phyloP scores from a whole-genome alignment of 768 basidiomycete genomes.

The Hysterangium stoloniferum region DNA sequence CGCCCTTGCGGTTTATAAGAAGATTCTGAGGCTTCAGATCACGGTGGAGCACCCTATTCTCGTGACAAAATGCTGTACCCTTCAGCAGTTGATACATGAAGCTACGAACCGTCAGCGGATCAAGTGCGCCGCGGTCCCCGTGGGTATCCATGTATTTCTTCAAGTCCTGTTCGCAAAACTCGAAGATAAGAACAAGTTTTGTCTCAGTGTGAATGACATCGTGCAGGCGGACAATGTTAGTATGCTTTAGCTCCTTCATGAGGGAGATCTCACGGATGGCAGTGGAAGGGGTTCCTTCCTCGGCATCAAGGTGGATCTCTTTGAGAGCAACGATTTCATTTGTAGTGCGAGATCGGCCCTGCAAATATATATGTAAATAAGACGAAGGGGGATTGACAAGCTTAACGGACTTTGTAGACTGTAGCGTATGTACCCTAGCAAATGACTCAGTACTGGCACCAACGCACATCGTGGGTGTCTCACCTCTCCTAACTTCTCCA shows the following conservation, averaged over 20 bases:
- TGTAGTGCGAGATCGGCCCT: constrained; percentile 95
- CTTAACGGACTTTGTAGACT: constrained; percentile 79
- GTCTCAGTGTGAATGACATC: constrained; percentile 99
- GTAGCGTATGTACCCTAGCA: constrained; percentile 89
- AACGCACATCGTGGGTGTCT: constrained; percentile 14
- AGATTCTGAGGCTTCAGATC: constrained; percentile 98
- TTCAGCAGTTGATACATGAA: constrained; percentile 98
- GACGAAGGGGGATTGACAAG: not conserved
- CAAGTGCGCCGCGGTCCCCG: constrained; percentile 91
- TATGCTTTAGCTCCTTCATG: constrained; percentile 99
- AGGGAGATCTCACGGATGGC: constrained; percentile 98
- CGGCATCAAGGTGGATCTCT: constrained; percentile 98
- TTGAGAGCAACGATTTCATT: constrained; percentile 98
- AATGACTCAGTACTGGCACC: not conserved
- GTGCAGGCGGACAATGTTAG: constrained; percentile 96
- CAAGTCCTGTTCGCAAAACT: constrained; percentile 96
- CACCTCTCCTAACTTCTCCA: constrained; percentile 77
- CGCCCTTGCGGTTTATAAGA: constrained; percentile 94
- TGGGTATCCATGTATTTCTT: constrained; percentile 99
- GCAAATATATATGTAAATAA: not conserved
- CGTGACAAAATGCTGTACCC: constrained; percentile 97
- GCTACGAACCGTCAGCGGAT: constrained; percentile 73
- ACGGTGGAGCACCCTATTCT: constrained; percentile 94
- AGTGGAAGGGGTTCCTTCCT: constrained; percentile 97
- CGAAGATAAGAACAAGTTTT: constrained; percentile 96